A percentile compares a stretch with the other conserved stretches of the same genome.
Conservation (phyloP, 2,329 filamentous ascomycete genomes). For the Alternaria ethzedia region DNA sequence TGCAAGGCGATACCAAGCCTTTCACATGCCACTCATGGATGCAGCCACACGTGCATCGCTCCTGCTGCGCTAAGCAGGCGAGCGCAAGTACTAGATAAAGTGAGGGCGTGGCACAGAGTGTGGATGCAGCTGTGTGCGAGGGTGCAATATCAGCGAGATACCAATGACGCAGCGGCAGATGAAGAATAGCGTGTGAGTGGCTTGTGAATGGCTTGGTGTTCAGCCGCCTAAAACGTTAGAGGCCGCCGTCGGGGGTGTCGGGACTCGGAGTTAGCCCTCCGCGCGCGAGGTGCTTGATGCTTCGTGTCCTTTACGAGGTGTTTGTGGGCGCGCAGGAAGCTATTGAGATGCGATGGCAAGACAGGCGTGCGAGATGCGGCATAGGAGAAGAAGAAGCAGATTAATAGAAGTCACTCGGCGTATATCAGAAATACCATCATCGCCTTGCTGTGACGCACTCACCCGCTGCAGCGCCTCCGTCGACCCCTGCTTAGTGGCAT, state of each 20-base stretch:
- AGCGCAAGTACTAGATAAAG: not conserved
- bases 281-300: conserved; percentile 16
- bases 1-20: not conserved
- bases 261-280: conserved; percentile 17
- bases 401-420: not conserved
- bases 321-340: not conserved
- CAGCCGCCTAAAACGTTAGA: conserved; percentile 1
- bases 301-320: conserved; percentile 12
- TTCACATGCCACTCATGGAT: not conserved
- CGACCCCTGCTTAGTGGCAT: conserved; percentile 22
- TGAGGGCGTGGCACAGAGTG: not conserved
- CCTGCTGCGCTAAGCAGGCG: not conserved
- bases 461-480: conserved; percentile 3
- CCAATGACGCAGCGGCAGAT: conserved; percentile 3
- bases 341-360: not conserved
- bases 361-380: not conserved
- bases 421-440: not conserved
- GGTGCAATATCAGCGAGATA: conserved; percentile 2
- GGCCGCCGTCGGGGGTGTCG: conserved; percentile 4
- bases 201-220: conserved; percentile 3
- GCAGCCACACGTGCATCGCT: not conserved
- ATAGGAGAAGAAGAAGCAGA: not conserved
- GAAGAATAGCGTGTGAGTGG: not conserved
- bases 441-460: not conserved
- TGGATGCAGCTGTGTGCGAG: not conserved